phyloP scores from a whole-genome alignment of 1,139 yeast genomes.

The Yamadazyma conglobata region DNA sequence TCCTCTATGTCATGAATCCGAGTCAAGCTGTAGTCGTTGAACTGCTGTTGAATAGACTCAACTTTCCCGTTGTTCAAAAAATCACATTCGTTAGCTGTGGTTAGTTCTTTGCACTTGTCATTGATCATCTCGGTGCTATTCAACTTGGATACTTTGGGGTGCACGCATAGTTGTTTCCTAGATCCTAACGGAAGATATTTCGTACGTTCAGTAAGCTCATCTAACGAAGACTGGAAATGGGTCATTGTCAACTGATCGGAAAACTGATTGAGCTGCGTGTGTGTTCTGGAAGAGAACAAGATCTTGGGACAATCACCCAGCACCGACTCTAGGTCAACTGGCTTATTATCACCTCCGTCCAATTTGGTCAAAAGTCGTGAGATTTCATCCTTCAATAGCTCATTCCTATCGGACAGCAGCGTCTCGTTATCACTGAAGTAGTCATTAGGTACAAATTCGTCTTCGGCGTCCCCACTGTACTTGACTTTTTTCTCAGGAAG shows the following conservation, averaged over 20 bases:
- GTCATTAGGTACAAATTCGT: slow-evolving; percentile 39
- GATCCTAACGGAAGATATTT: slow-evolving; percentile 75
- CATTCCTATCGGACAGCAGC: slow-evolving; percentile 17
- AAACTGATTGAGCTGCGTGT: slow-evolving; percentile 83
- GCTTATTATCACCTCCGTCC: neutral
- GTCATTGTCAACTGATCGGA: slow-evolving; percentile 69
- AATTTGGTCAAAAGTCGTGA: slow-evolving; percentile 33
- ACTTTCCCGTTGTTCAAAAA: slow-evolving; percentile 39
- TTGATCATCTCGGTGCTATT: slow-evolving; percentile 57
- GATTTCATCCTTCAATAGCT: slow-evolving; percentile 42
- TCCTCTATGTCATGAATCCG: slow-evolving; percentile 83
- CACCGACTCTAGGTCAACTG: slow-evolving; percentile 8
- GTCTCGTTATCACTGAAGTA: slow-evolving; percentile 32
- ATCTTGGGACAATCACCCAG: slow-evolving; percentile 45
- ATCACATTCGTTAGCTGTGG: slow-evolving; percentile 50
- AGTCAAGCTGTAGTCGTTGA: slow-evolving; percentile 60
- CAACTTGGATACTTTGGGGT: slow-evolving; percentile 54
- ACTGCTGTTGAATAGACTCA: slow-evolving; percentile 37
- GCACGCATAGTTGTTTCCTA: slow-evolving; percentile 79
- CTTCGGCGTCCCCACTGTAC: slow-evolving; percentile 18
- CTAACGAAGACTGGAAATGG: slow-evolving; percentile 59
- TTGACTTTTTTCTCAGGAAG: slow-evolving; percentile 11
- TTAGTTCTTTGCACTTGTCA: slow-evolving; percentile 79
- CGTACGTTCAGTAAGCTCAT: slow-evolving; percentile 35
- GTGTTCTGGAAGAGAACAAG: slow-evolving; percentile 81